phyloP scores from a whole-genome alignment of 164 flowering plant genomes.

The Malania oleifera region DNA sequence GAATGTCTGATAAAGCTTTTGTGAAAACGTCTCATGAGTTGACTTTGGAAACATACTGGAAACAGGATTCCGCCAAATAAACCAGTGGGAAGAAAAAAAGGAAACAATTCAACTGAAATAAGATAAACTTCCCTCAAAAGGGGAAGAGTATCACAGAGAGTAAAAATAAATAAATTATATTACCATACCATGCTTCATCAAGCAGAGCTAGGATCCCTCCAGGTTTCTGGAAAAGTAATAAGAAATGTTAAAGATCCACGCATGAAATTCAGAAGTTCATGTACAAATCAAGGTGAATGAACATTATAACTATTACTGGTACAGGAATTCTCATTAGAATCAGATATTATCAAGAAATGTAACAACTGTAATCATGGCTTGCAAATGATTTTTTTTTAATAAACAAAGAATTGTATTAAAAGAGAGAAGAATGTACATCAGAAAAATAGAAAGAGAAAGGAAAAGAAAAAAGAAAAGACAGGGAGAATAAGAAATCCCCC shows the following conservation, averaged over 20 bases:
- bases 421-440: no score
- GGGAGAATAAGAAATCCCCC: no score
- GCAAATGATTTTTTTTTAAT: no score
- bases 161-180: constrained; percentile 6
- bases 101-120: neutral
- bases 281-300: neutral
- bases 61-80: constrained; percentile 5
- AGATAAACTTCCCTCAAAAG: constrained; percentile 1
- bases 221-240: constrained; percentile 66
- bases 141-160: neutral
- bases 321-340: neutral
- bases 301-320: neutral
- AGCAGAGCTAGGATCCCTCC: constrained; percentile 84
- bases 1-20: constrained; percentile 85
- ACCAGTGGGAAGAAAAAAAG: neutral
- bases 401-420: no score
- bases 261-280: neutral
- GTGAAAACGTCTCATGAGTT: constrained; percentile 79
- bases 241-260: neutral
- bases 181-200: constrained; percentile 83
- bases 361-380: neutral
- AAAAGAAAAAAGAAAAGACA: no score
- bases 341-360: neutral
- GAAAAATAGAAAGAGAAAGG: no score
- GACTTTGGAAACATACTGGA: constrained; percentile 95